Percentiles rank a stretch among this genome's conserved stretches.
Evolutionary conservation across 352 stramenopile genomes (phyloP).

Genomic region (Pythium diclinum): DNA sequence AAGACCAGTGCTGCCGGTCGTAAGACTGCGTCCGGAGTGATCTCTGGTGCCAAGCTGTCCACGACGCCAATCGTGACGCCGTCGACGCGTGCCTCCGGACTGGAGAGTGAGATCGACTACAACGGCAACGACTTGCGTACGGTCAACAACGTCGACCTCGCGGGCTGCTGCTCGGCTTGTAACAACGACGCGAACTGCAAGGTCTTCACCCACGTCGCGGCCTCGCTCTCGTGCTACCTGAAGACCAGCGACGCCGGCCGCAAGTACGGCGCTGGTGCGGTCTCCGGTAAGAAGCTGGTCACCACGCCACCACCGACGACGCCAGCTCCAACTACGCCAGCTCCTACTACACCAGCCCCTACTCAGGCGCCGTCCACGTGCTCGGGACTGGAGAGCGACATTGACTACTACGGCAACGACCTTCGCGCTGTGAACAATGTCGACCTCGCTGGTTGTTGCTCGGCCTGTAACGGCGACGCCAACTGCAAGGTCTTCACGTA

Average conservation of each 20-base stretch:
- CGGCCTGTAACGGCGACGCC: conserved; percentile 26
- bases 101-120: not conserved
- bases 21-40: conserved; percentile 7
- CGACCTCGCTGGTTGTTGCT: not conserved
- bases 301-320: too few species aligned
- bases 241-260: conserved; percentile 33
- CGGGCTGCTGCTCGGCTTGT: not conserved
- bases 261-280: conserved; percentile 24
- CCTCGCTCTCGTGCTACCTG: conserved; percentile 41
- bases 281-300: conserved; percentile 26
- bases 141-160: not conserved
- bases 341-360: too few species aligned
- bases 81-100: not conserved
- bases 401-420: conserved; percentile 35
- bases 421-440: not conserved
- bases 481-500: conserved; percentile 31
- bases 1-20: conserved; percentile 41
- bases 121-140: not conserved
- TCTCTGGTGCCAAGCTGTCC: conserved; percentile 17
- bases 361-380: not conserved
- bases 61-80: conserved; percentile 13
- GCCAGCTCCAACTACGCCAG: too few species aligned
- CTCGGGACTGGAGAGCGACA: conserved; percentile 25
- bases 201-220: conserved; percentile 31
- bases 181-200: conserved; percentile 18